Conservation (phyloP, 2,329 filamentous ascomycete species). For the Colletotrichum costaricense region DNA sequence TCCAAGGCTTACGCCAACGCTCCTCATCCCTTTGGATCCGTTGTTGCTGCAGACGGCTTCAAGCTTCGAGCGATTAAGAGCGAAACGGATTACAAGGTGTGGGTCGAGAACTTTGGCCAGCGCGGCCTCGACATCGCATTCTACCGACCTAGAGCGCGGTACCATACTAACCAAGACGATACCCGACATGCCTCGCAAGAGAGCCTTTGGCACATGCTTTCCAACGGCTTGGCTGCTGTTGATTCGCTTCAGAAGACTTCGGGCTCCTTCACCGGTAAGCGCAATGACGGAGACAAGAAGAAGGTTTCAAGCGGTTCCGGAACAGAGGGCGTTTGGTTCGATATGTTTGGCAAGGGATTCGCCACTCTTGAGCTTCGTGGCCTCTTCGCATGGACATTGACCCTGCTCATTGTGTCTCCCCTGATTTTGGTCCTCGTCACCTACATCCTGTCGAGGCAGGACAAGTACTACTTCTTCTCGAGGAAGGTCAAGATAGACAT, state of each 20-base stretch:
- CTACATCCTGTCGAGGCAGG: constrained; percentile 74
- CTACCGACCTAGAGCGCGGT: constrained; percentile 84
- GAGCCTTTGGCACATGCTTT: constrained; percentile 95
- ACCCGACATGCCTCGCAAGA: constrained; percentile 77
- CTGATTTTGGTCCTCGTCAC: constrained; percentile 77
- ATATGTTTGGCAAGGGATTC: constrained; percentile 84
- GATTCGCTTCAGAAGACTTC: constrained; percentile 75
- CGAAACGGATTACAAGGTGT: constrained; percentile 90
- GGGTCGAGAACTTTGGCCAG: constrained; percentile 77
- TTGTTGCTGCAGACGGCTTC: constrained; percentile 87
- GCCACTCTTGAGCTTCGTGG: constrained; percentile 83
- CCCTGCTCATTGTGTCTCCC: constrained; percentile 83
- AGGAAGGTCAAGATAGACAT: constrained; percentile 66
- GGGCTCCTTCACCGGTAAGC: constrained; percentile 69
- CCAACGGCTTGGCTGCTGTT: constrained; percentile 80
- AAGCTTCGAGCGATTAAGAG: constrained; percentile 81
- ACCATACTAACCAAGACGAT: constrained; percentile 93
- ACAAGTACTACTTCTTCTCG: constrained; percentile 91
- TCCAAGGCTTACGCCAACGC: constrained; percentile 80
- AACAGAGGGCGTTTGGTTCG: constrained; percentile 88
- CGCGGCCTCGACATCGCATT: constrained; percentile 94
- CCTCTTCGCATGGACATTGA: constrained; percentile 89
- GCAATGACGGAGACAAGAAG: constrained; percentile 64
- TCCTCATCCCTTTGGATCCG: constrained; percentile 83
- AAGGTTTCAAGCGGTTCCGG: constrained; percentile 75